phyloP scores from a whole-genome alignment of 1,284 basidiomycete species.

The Ceratobasidium sp. region DNA sequence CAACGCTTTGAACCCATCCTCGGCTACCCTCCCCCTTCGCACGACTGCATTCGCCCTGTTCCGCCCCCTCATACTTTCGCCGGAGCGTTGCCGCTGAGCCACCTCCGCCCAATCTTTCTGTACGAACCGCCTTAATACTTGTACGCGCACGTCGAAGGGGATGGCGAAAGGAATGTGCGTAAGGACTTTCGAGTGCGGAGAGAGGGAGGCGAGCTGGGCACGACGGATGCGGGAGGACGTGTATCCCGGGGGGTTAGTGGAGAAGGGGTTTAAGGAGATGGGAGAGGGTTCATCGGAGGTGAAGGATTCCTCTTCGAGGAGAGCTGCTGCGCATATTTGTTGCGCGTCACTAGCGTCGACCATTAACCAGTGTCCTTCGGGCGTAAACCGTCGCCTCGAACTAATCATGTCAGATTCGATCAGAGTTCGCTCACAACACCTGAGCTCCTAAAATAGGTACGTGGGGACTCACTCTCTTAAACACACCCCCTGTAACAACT shows the following conservation, averaged over 20 bases:
- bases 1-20: slow-evolving; percentile 89
- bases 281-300: not conserved
- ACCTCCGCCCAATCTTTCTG: slow-evolving; percentile 61
- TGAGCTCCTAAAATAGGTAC: not conserved
- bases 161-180: slow-evolving; percentile 98
- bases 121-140: slow-evolving; percentile 89
- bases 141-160: slow-evolving; percentile 90
- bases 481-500: slow-evolving; percentile 80
- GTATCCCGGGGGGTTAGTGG: not conserved
- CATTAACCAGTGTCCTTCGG: slow-evolving; percentile 89
- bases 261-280: not conserved
- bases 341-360: slow-evolving; percentile 36
- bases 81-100: not conserved
- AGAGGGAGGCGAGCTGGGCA: slow-evolving; percentile 72
- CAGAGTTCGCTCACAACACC: slow-evolving; percentile 37
- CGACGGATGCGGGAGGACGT: slow-evolving; percentile 54
- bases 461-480: slow-evolving; percentile 78
- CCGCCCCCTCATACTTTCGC: slow-evolving; percentile 49
- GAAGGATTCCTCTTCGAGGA: slow-evolving; percentile 30
- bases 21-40: slow-evolving; percentile 77
- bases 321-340: slow-evolving; percentile 37
- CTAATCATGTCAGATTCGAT: slow-evolving; percentile 57
- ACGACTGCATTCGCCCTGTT: slow-evolving; percentile 66
- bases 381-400: slow-evolving; percentile 82
- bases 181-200: slow-evolving; percentile 88